Base-by-base conservation (phyloP, 805 yeast genomes). In the Tetrapisispora fleetii region DNA sequence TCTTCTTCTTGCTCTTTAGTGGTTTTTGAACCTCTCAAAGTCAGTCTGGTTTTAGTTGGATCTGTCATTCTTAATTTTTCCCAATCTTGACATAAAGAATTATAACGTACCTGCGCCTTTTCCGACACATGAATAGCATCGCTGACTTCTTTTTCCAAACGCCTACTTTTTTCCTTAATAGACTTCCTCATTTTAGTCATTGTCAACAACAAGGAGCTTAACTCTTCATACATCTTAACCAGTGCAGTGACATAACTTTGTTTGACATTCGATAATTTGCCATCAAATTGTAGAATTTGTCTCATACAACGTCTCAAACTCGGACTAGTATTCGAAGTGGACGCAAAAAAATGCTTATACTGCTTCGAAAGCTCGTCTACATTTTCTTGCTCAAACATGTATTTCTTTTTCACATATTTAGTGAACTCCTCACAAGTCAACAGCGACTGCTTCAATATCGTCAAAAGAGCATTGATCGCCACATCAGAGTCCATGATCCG, bases 1-100 rank as follows among this genome's bases (percentile, higher is more conserved):
- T 90, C 96, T 61, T 91, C 98, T 62, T 93, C 98, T 67, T 91
- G 97, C 44, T 76, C 78, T 46, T 82, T 83, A 1, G 85, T 80
- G 0, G 89, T 81, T 55, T 83, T 83, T 38, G 86, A 78, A 51
- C 85, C 83, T 61, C 86, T 86, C 62, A 93, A 75, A 2, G 91
- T 79, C 46, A 90, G 81, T 53, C 85, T 83, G 57, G 87, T 87
- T 65, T 85, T 86, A 49, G 83, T 75, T 19, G 95, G 96, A 62
- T 91, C 97, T 0, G 86, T 76, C 40, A 80, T 75, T 59, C 83
- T 80, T 40, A 89, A 74, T 57, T 84, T 82, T 56, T 91, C 97
- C 64, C 87, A 77, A 57, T 93, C 98, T 47, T 81, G 84, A 59
- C 96, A 88, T 24, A 89, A 68, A 47, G 85, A 80, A 59, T 78